These are phyloP conservation scores for Ceratocystis harringtonii DNA, from an alignment of 2,329 filamentous ascomycete species.

Conservation along the genomic window DNA sequence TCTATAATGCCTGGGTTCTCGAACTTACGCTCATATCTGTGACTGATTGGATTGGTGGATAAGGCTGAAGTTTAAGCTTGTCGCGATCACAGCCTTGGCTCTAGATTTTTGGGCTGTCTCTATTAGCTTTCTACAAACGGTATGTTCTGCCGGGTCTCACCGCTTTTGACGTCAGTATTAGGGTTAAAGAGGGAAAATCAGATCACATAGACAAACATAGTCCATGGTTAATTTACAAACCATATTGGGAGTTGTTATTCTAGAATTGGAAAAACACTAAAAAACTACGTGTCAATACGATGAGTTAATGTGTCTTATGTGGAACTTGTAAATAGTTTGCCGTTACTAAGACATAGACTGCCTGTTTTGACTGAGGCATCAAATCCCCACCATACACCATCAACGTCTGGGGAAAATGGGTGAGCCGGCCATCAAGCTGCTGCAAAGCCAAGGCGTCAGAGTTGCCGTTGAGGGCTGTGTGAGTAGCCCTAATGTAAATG, in stretches of 20 bases:
- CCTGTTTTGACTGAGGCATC: not conserved
- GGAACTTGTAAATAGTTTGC: not conserved
- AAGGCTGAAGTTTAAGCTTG: slow-evolving; percentile 6
- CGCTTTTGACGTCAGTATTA: slow-evolving; percentile 6
- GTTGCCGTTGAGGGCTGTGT: slow-evolving; percentile 17
- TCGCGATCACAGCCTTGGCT: slow-evolving; percentile 13
- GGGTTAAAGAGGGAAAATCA: slow-evolving; percentile 7
- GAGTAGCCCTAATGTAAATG: not conserved
- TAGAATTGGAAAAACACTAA: not conserved
- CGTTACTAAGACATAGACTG: not conserved
- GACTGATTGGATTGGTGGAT: slow-evolving; percentile 6
- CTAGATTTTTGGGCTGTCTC: slow-evolving; percentile 10
- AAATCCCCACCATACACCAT: not conserved
- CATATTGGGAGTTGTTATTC: not conserved
- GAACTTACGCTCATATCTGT: slow-evolving; percentile 16
- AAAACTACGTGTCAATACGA: not conserved
- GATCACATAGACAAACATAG: not conserved
- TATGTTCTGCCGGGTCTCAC: slow-evolving; percentile 12
- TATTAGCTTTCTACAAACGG: not conserved
- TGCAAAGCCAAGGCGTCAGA: slow-evolving; percentile 11
- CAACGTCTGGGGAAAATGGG: slow-evolving; percentile 2
- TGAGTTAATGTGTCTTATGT: not conserved
- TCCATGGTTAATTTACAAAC: not conserved
- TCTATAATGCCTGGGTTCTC: not conserved
- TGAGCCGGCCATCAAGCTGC: not conserved